A percentile compares a stretch with the other conserved stretches of the same genome.
phyloP scores from a whole-genome alignment of 768 basidiomycete species.

The Strobilomyces confusus region DNA sequence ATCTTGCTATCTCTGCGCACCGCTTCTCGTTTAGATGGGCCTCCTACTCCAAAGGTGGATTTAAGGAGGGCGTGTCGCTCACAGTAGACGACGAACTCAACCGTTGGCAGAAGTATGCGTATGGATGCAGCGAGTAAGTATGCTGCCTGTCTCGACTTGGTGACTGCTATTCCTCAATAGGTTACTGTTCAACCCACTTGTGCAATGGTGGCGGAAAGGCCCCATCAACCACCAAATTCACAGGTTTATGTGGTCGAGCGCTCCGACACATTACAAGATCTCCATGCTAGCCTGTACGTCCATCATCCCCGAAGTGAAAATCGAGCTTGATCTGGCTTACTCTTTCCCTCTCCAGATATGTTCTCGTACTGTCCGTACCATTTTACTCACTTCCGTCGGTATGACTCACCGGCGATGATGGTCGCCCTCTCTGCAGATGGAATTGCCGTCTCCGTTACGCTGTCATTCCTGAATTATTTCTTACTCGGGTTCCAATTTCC shows the following conservation, averaged over 20 bases:
- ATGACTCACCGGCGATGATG: background rate
- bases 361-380: conserved; percentile 46
- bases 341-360: conserved; percentile 33
- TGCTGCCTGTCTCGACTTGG: conserved; percentile 10
- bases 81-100: conserved; percentile 90
- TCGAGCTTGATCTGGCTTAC: background rate
- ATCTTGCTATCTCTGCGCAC: background rate
- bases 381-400: background rate
- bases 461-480: conserved; percentile 68
- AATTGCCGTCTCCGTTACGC: conserved; percentile 64
- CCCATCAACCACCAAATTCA: conserved; percentile 82
- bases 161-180: conserved; percentile 35
- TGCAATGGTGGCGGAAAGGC: conserved; percentile 71
- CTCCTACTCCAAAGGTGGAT: conserved; percentile 78
- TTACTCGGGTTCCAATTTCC: conserved; percentile 70
- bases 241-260: conserved; percentile 69
- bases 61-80: conserved; percentile 89
- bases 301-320: background rate
- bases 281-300: conserved; percentile 50
- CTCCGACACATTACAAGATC: conserved; percentile 81
- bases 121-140: conserved; percentile 56
- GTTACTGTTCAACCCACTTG: conserved; percentile 81
- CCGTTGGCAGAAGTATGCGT: conserved; percentile 87
- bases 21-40: conserved; percentile 50
- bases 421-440: conserved; percentile 30